Base-by-base conservation (phyloP, 2,329 filamentous ascomycete genomes). In the Curvularia lunata region DNA sequence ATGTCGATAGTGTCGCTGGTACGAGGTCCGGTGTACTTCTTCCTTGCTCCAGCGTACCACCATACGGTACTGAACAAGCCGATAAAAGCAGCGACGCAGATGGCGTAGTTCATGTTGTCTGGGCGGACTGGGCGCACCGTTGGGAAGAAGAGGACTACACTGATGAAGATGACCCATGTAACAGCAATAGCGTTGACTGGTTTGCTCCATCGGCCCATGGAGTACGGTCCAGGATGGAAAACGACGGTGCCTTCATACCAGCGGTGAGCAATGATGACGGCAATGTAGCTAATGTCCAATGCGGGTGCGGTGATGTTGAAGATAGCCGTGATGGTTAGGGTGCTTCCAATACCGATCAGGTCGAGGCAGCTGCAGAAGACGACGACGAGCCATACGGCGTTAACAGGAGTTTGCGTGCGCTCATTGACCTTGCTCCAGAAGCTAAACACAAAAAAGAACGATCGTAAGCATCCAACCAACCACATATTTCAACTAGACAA, bases 361-460 rank as follows among this genome's bases (percentile, higher is more conserved):
- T 83, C 81, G 23, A 85, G 76, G 49, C 75, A 78, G 64, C 69
- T 76, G 71, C 84, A 86, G 71, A 86, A 86, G 59, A 81, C 65
- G 2, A 88, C 85, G 43, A 88, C 84, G 48, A 88, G 82, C 86
- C 86, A 88, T 53, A 88, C 86, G 2, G 85, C 82, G 58, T 88
- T 84, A 53, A 88, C 78, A 0, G 86, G 86, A 0, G 86, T 88
- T 13, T 83, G 77, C 0, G 86, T 88, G 48, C 75, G 66, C 8
- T 66, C 59, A 63, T 86, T 85, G 51, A 87, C 77, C 60, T 79
- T 81, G 42, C 81, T 79, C 74, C 84, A 83, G 66, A 82, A 80
- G 9, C 82, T 84, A 52, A 5, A 48, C 7, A 28, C 16, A n/a
- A 46, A 25, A 30, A 34, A 37, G 32, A 25, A 25, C 10, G 1